A percentile compares a stretch with the other conserved stretches of the same genome.
Evolutionary conservation across 225 moss, liverwort and hornwort species (phyloP).

Genomic region (Climacium dendroides): DNA sequence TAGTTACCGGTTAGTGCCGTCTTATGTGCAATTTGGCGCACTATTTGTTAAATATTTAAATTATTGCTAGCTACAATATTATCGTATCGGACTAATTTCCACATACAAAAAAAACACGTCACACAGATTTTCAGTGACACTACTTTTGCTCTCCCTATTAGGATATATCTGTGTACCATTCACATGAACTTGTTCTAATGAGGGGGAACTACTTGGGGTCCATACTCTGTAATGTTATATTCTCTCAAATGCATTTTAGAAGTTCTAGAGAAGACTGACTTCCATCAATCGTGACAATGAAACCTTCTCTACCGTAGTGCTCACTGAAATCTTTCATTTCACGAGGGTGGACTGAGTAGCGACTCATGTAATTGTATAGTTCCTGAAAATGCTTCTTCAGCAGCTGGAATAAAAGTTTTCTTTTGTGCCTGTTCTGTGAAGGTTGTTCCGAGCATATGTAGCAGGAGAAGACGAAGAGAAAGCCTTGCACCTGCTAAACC

Average conservation of each 20-base stretch:
- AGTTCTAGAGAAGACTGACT: not conserved
- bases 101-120: not conserved
- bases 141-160: not conserved
- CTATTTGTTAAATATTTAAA: not conserved
- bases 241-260: not conserved
- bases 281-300: not conserved
- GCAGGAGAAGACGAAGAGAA: constrained; percentile 50
- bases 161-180: not conserved
- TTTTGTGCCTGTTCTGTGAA: not conserved
- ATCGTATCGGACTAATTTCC: too few relatives aligned
- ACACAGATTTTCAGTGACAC: not conserved
- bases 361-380: not conserved
- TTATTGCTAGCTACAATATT: not conserved
- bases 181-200: not conserved
- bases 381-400: not conserved
- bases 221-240: not conserved
- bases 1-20: too few relatives aligned
- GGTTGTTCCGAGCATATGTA: constrained; percentile 65
- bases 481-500: constrained; percentile 30
- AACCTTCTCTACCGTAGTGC: not conserved
- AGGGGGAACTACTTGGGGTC: not conserved
- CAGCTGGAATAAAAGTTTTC: not conserved
- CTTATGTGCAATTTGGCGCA: too few relatives aligned
- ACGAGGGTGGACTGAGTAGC: not conserved
- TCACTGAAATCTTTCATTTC: not conserved